Evolutionary conservation across 192 early-diverging fungal species (phyloP).

Genomic region (Gryganskiella cystojenkinii): DNA sequence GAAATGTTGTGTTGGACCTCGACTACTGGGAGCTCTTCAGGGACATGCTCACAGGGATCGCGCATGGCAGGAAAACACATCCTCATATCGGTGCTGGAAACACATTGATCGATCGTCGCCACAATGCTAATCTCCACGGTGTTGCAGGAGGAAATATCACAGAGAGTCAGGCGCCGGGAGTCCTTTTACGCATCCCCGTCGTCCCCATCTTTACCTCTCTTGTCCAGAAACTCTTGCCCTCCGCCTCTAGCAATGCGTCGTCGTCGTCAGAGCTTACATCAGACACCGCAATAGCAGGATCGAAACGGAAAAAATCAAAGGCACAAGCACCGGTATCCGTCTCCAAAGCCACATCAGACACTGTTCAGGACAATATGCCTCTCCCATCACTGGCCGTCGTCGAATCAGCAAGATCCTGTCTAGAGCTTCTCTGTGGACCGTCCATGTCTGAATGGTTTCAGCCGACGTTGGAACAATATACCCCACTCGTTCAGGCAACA

Average conservation of each 20-base stretch:
- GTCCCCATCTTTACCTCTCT: slow-evolving; percentile 41
- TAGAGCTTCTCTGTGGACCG: slow-evolving; percentile 27
- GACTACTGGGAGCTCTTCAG: slow-evolving; percentile 46
- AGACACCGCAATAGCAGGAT: not conserved
- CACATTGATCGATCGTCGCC: not conserved
- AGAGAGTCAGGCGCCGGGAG: slow-evolving; percentile 19
- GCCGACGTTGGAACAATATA: slow-evolving; percentile 51
- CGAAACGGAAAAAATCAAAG: slow-evolving; percentile 10
- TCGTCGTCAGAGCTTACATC: not conserved
- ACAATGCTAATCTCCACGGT: not conserved
- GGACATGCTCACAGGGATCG: slow-evolving; percentile 26
- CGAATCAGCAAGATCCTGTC: slow-evolving; percentile 13
- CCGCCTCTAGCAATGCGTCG: not conserved
- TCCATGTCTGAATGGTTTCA: slow-evolving; percentile 47
- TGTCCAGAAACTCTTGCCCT: slow-evolving; percentile 11
- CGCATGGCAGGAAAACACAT: slow-evolving; percentile 13
- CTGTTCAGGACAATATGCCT: not conserved
- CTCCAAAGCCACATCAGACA: not conserved
- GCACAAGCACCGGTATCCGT: not conserved
- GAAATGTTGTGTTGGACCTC: slow-evolving; percentile 26
- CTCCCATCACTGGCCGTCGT: slow-evolving; percentile 8
- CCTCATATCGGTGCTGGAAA: slow-evolving; percentile 5
- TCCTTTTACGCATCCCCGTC: slow-evolving; percentile 30
- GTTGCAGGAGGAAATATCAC: not conserved
- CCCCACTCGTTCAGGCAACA: slow-evolving; percentile 40